Evolutionary conservation across 495 filamentous ascomycete genomes (phyloP).

Genomic region (Aspergillus egyptiacus): DNA sequence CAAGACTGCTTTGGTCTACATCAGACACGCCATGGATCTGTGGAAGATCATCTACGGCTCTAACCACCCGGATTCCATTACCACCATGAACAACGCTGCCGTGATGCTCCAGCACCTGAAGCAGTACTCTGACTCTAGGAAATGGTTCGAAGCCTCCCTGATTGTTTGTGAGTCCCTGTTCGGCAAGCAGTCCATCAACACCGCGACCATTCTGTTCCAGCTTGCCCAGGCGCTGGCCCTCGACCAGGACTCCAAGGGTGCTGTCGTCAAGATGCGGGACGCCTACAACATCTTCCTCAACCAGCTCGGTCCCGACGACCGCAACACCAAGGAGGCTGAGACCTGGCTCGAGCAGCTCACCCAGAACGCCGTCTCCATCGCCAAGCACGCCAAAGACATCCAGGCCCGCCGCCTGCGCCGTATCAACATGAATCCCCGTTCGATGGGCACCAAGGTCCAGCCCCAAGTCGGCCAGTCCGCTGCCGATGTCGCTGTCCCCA

Average conservation of each 20-base stretch:
- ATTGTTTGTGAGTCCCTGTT: slow-evolving; percentile 80
- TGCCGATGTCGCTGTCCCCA: slow-evolving; percentile 39
- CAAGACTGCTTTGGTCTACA: slow-evolving; percentile 71
- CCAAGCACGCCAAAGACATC: slow-evolving; percentile 83
- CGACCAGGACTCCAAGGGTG: slow-evolving; percentile 84
- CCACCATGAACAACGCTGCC: slow-evolving; percentile 96
- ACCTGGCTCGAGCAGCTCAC: slow-evolving; percentile 96
- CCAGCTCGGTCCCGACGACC: slow-evolving; percentile 78
- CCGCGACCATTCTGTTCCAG: slow-evolving; percentile 96
- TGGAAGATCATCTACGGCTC: slow-evolving; percentile 96
- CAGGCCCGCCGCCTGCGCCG: slow-evolving; percentile 63
- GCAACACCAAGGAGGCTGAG: slow-evolving; percentile 92
- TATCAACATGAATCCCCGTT: slow-evolving; percentile 51
- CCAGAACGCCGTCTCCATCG: slow-evolving; percentile 85
- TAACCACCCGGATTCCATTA: slow-evolving; percentile 95
- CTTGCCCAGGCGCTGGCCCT: slow-evolving; percentile 89
- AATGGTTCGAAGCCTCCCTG: slow-evolving; percentile 95
- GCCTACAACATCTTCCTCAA: slow-evolving; percentile 90
- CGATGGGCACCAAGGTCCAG: slow-evolving; percentile 46
- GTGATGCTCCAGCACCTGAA: slow-evolving; percentile 96
- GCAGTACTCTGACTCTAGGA: slow-evolving; percentile 82
- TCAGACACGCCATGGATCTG: slow-evolving; percentile 87
- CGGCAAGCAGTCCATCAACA: slow-evolving; percentile 80
- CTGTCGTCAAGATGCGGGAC: slow-evolving; percentile 88
- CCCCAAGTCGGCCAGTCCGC: slow-evolving; percentile 51